phyloP scores from a whole-genome alignment of 2,329 filamentous ascomycete genomes.

The Sclerotinia subarctica region DNA sequence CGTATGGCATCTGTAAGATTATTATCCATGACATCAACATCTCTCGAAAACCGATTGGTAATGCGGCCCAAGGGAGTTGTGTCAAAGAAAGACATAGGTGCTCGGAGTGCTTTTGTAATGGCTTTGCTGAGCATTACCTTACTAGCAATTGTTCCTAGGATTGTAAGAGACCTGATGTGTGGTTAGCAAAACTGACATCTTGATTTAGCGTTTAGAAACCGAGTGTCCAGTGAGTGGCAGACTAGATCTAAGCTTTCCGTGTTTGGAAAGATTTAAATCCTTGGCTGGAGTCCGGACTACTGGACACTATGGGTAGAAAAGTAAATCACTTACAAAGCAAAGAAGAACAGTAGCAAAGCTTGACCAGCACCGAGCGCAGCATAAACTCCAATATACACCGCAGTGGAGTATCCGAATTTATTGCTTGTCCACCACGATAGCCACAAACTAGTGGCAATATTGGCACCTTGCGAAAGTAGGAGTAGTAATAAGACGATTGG shows the following conservation, averaged over 20 bases:
- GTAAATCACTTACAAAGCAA: slow-evolving; percentile 55
- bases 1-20: slow-evolving; percentile 83
- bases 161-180: slow-evolving; percentile 56
- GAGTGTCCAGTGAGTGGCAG: neutral
- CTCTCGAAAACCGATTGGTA: slow-evolving; percentile 92
- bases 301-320: neutral
- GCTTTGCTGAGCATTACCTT: slow-evolving; percentile 78
- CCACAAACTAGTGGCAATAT: slow-evolving; percentile 87
- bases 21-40: slow-evolving; percentile 97
- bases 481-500: slow-evolving; percentile 55
- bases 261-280: too few species aligned
- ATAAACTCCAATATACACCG: slow-evolving; percentile 69
- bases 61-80: slow-evolving; percentile 93
- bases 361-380: slow-evolving; percentile 70
- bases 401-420: slow-evolving; percentile 62
- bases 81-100: slow-evolving; percentile 90
- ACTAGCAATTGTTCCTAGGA: slow-evolving; percentile 77
- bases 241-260: too few species aligned
- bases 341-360: slow-evolving; percentile 73
- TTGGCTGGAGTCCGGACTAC: too few species aligned
- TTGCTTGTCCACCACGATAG: slow-evolving; percentile 36
- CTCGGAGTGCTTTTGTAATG: slow-evolving; percentile 70
- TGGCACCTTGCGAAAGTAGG: slow-evolving; percentile 67
- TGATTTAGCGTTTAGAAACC: neutral
- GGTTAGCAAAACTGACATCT: neutral